These are phyloP conservation scores for Colletotrichum sp. DNA, from an alignment of 2,329 filamentous ascomycete species.

Conservation along the genomic window DNA sequence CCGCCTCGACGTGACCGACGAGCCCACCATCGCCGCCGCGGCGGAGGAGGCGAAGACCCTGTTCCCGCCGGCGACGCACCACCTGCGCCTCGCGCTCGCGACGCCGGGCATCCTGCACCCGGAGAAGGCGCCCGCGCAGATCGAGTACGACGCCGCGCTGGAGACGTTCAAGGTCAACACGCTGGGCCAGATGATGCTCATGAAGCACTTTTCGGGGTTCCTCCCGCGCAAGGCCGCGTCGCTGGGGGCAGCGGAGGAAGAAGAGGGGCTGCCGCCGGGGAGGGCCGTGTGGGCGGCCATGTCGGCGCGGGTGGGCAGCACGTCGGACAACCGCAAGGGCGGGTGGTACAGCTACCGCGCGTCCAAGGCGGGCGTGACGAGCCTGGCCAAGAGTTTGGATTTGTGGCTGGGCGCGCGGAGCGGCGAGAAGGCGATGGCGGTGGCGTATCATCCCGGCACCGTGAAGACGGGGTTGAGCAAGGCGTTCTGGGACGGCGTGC, in stretches of 20 bases:
- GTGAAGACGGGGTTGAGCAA: conserved; percentile 76
- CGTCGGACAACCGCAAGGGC: conserved; percentile 73
- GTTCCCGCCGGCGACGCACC: conserved; percentile 56
- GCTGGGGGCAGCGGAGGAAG: not conserved
- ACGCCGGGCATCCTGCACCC: conserved; percentile 75
- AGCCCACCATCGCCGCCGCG: conserved; percentile 65
- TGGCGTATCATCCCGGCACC: conserved; percentile 81
- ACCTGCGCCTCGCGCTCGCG: conserved; percentile 72
- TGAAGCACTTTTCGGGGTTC: conserved; percentile 76
- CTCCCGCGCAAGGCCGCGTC: conserved; percentile 61
- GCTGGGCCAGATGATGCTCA: conserved; percentile 75
- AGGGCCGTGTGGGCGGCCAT: conserved; percentile 75
- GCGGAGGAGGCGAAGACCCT: conserved; percentile 52
- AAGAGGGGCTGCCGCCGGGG: conserved; percentile 27
- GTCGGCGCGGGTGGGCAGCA: conserved; percentile 79
- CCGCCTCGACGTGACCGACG: conserved; percentile 58
- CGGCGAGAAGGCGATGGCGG: conserved; percentile 67
- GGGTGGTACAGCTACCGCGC: conserved; percentile 86
- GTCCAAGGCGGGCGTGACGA: conserved; percentile 77
- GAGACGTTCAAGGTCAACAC: conserved; percentile 76
- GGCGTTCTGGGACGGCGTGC: conserved; percentile 73
- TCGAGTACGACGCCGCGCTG: conserved; percentile 66
- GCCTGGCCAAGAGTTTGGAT: conserved; percentile 74
- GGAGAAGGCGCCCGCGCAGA: conserved; percentile 72
- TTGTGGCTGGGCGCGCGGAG: conserved; percentile 63